Conservation (phyloP, 2,329 filamentous ascomycete genomes). For the Botrytis hyacinthi region DNA sequence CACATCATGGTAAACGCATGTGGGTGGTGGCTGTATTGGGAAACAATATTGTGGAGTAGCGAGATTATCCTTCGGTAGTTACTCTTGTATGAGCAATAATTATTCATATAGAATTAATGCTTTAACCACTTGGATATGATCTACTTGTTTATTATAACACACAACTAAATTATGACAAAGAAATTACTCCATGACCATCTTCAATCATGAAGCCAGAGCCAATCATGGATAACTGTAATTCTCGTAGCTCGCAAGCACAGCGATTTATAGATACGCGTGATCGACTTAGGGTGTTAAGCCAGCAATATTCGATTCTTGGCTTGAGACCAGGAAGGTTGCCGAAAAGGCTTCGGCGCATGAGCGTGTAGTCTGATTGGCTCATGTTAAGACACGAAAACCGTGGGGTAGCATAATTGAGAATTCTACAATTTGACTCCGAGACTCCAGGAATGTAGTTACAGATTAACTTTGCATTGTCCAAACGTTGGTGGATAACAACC, state of each 20-base stretch:
- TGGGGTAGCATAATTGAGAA: not conserved
- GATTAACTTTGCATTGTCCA: not conserved
- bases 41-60: conserved; percentile 7
- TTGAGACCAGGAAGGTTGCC: not conserved
- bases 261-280: not conserved
- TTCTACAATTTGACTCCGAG: not conserved
- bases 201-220: not conserved
- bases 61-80: not conserved
- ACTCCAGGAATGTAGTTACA: not conserved
- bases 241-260: not conserved
- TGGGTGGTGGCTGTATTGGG: not conserved
- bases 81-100: not conserved
- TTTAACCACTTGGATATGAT: not conserved
- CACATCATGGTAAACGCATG: conserved; percentile 2
- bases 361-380: not conserved
- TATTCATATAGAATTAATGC: not conserved
- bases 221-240: not conserved
- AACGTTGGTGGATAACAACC: not conserved
- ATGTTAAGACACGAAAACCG: not conserved
- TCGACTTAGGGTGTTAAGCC: not conserved
- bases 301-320: not conserved
- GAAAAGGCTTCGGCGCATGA: not conserved
- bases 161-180: not conserved
- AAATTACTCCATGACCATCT: not conserved
- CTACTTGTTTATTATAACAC: not conserved